These are phyloP conservation scores for Zizania latifolia DNA, from an alignment of 176 grass and related monocot genomes.

Conservation along the genomic window DNA sequence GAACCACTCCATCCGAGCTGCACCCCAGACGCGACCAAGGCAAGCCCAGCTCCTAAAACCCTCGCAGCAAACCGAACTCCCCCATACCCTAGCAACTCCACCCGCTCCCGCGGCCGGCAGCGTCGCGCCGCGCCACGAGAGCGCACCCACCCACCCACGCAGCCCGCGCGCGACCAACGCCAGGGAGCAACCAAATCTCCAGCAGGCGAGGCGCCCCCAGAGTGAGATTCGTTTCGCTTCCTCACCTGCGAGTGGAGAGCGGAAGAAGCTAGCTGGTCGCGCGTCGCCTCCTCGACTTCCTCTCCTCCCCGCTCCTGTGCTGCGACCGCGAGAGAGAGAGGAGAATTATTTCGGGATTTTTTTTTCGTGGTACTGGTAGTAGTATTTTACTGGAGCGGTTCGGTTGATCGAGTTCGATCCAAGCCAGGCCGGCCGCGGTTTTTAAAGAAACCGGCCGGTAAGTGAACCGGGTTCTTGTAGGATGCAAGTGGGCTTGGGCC, in stretches of 20 bases:
- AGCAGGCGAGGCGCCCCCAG: neutral
- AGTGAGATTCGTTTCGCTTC: neutral
- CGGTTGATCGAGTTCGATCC: too few species aligned
- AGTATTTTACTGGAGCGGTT: too few species aligned
- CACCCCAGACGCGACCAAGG: neutral
- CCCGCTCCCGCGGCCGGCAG: neutral
- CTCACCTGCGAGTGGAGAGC: neutral
- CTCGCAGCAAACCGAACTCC: neutral
- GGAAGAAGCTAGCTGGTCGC: neutral
- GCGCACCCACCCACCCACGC: neutral
- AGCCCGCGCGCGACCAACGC: neutral
- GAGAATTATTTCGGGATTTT: neutral
- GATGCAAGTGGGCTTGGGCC: too few species aligned
- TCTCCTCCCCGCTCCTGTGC: neutral
- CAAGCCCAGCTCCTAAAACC: neutral
- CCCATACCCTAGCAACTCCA: conserved; percentile 38
- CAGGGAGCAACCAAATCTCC: too few species aligned
- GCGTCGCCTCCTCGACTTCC: conserved; percentile 1
- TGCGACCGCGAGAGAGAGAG: neutral
- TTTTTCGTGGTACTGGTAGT: neutral
- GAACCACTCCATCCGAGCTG: neutral
- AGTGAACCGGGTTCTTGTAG: too few species aligned
- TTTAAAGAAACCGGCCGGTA: too few species aligned
- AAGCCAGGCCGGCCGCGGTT: too few species aligned
- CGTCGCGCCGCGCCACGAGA: too few species aligned